Conservation (phyloP, 768 basidiomycete genomes). For the Suillus tomentosus region DNA sequence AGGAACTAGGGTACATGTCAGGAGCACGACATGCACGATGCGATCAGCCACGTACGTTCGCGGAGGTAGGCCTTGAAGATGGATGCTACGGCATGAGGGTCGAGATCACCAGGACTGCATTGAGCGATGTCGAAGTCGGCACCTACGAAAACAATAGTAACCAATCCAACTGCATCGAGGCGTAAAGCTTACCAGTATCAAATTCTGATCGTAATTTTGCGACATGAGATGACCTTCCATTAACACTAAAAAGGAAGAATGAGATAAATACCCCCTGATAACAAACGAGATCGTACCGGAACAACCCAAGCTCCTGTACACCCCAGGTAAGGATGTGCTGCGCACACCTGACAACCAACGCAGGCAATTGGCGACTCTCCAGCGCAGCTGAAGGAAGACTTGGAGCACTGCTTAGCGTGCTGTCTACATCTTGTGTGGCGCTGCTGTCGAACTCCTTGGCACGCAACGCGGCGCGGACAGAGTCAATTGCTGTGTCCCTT, state of each 20-base stretch:
- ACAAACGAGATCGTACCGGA: conserved; percentile 57
- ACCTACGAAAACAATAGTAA: conserved; percentile 44
- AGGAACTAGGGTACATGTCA: conserved; percentile 58
- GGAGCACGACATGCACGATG: conserved; percentile 4
- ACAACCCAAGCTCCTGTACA: conserved; percentile 82
- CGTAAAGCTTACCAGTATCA: conserved; percentile 60
- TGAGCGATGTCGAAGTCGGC: conserved; percentile 84
- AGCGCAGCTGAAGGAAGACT: conserved; percentile 33
- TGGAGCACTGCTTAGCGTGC: conserved; percentile 4
- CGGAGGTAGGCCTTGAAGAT: conserved; percentile 92
- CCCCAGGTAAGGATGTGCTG: conserved; percentile 85
- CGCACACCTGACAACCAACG: conserved; percentile 77
- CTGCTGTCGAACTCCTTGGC: conserved; percentile 11
- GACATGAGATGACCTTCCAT: conserved; percentile 81
- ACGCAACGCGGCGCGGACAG: conserved; percentile 16
- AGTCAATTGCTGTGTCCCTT: conserved; percentile 54
- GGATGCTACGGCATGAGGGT: conserved; percentile 92
- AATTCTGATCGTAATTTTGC: conserved; percentile 76
- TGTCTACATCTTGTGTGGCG: not conserved
- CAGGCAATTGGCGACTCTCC: conserved; percentile 62
- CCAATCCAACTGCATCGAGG: conserved; percentile 12
- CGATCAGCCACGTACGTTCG: conserved; percentile 66
- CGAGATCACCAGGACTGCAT: conserved; percentile 82
- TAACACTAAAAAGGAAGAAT: conserved; percentile 54
- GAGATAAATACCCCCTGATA: conserved; percentile 3